These are phyloP conservation scores for Neonectria sp. DNA, from an alignment of 2,329 filamentous ascomycete genomes.

Conservation along the genomic window DNA sequence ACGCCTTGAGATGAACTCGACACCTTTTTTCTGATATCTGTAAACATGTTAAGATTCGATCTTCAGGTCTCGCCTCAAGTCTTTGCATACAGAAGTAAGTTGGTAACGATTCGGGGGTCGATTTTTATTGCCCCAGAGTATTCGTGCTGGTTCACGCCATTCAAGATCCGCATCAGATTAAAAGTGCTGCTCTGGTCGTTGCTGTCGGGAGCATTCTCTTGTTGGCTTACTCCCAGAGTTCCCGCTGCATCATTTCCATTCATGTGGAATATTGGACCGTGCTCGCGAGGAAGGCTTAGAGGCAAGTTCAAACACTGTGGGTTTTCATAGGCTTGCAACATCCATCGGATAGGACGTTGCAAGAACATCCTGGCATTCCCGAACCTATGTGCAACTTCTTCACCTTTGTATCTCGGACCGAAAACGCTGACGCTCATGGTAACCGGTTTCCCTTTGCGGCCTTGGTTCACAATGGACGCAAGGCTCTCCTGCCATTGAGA, in stretches of 20 bases:
- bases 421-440: not conserved
- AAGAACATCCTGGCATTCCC: not conserved
- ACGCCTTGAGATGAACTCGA: not conserved
- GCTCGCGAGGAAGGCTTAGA: not conserved
- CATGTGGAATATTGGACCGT: not conserved
- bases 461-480: not conserved
- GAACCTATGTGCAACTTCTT: not conserved
- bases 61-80: too few species aligned
- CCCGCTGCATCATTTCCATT: too few species aligned
- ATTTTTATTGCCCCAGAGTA: not conserved
- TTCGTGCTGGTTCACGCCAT: not conserved
- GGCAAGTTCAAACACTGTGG: not conserved
- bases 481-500: not conserved
- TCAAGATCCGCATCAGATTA: not conserved
- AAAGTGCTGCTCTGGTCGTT: not conserved
- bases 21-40: constrained; percentile 1
- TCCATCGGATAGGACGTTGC: not conserved
- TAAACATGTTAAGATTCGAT: not conserved
- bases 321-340: not conserved
- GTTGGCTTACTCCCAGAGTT: not conserved
- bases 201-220: not conserved
- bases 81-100: not conserved
- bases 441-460: not conserved
- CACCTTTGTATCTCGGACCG: not conserved
- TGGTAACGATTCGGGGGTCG: not conserved